Base-by-base conservation (phyloP, 176 grass and related monocot species). In the Pharus latifolius region DNA sequence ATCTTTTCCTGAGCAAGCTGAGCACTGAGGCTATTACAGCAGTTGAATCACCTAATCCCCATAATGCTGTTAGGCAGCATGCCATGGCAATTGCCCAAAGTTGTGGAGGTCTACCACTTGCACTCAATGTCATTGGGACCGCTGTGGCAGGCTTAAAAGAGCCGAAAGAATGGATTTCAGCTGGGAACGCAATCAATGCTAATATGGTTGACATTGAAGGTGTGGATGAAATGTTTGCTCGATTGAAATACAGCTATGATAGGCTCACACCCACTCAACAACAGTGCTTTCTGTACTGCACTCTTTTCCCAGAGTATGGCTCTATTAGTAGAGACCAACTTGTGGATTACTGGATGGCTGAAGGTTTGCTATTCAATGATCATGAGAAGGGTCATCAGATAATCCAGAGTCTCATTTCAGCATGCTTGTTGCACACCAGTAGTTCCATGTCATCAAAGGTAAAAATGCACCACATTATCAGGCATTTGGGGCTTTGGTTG, bases 41-140 rank as follows among this genome's bases (percentile, higher is more conserved):
- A 30, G 24, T 96, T 49, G 45, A 48, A 11, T 23, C 65, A 3
- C 42, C 1, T 14, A 72, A 6, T 61, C 7, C 26, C 8, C 14
- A 78, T 9, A 61, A 42, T 29, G 34, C 7, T 26, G 44, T 80
- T 7, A 23, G 17, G 12, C 22, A 29, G 3, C 31, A 14, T 3
- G 81, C 76, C 1, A 7, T 5, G 54, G 34, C 1, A 52, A 96
- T 96, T 31, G 53, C 10, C 3, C 23, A 2, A 35, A 65, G 62
- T 47, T 96, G 91, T 62, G 91, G 49, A 58, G 87, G 91, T 51
- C 64, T 96, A 6, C 91, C 84, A 7, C 87, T 96, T 45, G 91
- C 81, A 51, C 74, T 96, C 49, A 88, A 77, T 65, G 82, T 91
- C 47, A 83, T 91, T 45, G 87, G 87, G 5, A 82, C 50, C 0